Percentiles rank a stretch among this genome's conserved stretches.
Conservation (phyloP, 2,329 filamentous ascomycete species). For the Byssothecium circinans region DNA sequence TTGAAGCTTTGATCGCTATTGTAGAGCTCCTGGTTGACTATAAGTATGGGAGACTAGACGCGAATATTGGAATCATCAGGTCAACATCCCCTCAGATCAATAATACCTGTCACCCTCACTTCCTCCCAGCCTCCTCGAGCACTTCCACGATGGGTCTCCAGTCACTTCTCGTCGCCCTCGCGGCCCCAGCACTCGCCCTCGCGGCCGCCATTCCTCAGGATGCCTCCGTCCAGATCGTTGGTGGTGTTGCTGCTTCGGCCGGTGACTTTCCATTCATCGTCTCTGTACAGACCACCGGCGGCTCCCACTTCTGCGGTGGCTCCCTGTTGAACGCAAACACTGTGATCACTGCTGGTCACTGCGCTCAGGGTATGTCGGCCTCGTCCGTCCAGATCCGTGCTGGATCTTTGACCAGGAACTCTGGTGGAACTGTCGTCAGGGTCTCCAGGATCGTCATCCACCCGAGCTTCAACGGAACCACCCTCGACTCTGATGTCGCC, state of each 20-base stretch:
- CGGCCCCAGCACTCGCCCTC: constrained; percentile 22
- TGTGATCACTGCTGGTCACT: constrained; percentile 34
- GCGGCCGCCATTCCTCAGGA: constrained; percentile 29
- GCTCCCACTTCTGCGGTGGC: constrained; percentile 33
- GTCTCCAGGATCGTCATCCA: constrained; percentile 22
- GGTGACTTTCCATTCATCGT: constrained; percentile 36
- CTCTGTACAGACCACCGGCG: constrained; percentile 18
- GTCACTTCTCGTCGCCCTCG: constrained; percentile 24
- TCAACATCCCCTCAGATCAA: constrained; percentile 17
- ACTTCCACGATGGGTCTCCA: constrained; percentile 7
- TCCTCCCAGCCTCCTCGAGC: not conserved
- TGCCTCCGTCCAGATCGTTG: constrained; percentile 22
- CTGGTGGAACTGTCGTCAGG: constrained; percentile 20
- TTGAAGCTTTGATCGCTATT: not conserved
- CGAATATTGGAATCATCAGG: constrained; percentile 16
- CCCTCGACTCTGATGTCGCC: constrained; percentile 22
- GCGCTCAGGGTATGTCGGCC: constrained; percentile 20
- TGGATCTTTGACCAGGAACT: constrained; percentile 14
- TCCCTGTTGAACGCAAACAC: constrained; percentile 31
- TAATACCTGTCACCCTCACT: constrained; percentile 9
- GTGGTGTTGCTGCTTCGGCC: constrained; percentile 23
- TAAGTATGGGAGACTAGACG: constrained; percentile 17
- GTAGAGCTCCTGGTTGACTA: constrained; percentile 7
- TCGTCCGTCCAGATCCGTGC: constrained; percentile 22
- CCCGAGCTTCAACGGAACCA: constrained; percentile 21